Base-by-base conservation (phyloP, 371 early-diverging fungal genomes). In the Rhizomucor miehei region DNA sequence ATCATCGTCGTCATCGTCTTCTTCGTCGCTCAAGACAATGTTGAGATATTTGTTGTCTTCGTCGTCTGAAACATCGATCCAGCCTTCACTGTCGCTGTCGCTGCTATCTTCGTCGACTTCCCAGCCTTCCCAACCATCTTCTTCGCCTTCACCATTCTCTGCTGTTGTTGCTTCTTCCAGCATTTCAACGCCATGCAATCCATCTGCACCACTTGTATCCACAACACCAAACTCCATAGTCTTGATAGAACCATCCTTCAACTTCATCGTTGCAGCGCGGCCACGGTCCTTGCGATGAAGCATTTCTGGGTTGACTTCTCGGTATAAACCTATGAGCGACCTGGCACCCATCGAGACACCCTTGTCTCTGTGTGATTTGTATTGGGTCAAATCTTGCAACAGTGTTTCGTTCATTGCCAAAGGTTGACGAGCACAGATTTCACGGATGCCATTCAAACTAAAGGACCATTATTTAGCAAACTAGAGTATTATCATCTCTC, bases 241-340 rank as follows among this genome's bases (percentile, higher is more conserved):
- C 21, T 82, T 75, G 2, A 88, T 72, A 24, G 80, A 74, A 54
- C 83, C 82, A 35, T 81, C 83, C 55, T 79, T 88, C 63, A 91
- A 63, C 51, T 68, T 70, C 60, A 92, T 83, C 13, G 88, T 69
- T 10, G 89, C 95, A 3, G 73, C 77, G 68, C 92, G 91, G 46
- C 97, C 97, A 54, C 98, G 82, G 59, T 98, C 97, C 67, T 92
- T 91, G 70, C 89, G 88, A 44, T 81, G 74, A 34, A 98, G 79
- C 82, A 98, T 68, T 66, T 90, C 90, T 9, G 98, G 98, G 71
- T 97, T 94, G 59, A 93, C 72, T 59, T 97, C 95, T 41, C 98
- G 81, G 83, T 85, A 98, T 13, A 98, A 80, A 16, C 82, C 77
- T 51, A 98, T 87, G 57, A 98, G 66, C 4, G 95, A 89, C 38